Percentiles rank a stretch among this genome's conserved stretches.
phyloP scores from a whole-genome alignment of 495 filamentous ascomycete genomes.

The Annulohypoxylon nitens region DNA sequence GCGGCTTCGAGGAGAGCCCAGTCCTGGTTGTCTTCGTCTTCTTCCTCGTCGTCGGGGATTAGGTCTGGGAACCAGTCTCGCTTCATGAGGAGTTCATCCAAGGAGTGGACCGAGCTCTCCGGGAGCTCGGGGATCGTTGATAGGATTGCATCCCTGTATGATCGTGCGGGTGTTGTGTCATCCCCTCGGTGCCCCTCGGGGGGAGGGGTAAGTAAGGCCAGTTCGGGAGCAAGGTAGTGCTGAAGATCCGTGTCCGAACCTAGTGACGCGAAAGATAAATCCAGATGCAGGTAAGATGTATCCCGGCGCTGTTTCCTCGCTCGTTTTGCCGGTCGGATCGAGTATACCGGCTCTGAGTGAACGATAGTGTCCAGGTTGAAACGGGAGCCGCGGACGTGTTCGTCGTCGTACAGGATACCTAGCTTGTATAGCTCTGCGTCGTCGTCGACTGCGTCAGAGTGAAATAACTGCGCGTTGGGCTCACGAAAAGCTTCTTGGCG shows the following conservation, averaged over 20 bases:
- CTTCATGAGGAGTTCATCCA: constrained; percentile 21
- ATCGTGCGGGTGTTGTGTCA: not conserved
- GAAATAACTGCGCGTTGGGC: constrained; percentile 36
- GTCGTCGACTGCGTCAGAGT: constrained; percentile 42
- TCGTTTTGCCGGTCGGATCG: constrained; percentile 51
- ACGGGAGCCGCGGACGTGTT: constrained; percentile 50
- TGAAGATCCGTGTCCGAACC: constrained; percentile 50
- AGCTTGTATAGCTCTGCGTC: constrained; percentile 55
- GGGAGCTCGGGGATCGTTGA: constrained; percentile 46
- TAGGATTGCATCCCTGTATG: constrained; percentile 34
- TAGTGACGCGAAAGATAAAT: constrained; percentile 52
- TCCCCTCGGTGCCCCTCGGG: not conserved
- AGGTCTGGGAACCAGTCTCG: constrained; percentile 42
- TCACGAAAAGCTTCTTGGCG: constrained; percentile 61
- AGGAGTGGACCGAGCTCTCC: constrained; percentile 41
- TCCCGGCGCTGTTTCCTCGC: constrained; percentile 38
- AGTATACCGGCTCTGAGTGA: constrained; percentile 52
- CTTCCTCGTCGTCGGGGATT: constrained; percentile 37
- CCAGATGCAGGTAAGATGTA: constrained; percentile 41
- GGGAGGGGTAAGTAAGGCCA: constrained; percentile 20
- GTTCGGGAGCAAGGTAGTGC: constrained; percentile 43
- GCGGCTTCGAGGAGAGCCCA: constrained; percentile 33
- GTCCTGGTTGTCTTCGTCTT: constrained; percentile 3
- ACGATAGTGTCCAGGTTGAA: constrained; percentile 55
- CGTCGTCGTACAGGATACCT: constrained; percentile 58